Evolutionary conservation across 352 stramenopile genomes (phyloP).

Genomic region (Phytophthora tentaculata): DNA sequence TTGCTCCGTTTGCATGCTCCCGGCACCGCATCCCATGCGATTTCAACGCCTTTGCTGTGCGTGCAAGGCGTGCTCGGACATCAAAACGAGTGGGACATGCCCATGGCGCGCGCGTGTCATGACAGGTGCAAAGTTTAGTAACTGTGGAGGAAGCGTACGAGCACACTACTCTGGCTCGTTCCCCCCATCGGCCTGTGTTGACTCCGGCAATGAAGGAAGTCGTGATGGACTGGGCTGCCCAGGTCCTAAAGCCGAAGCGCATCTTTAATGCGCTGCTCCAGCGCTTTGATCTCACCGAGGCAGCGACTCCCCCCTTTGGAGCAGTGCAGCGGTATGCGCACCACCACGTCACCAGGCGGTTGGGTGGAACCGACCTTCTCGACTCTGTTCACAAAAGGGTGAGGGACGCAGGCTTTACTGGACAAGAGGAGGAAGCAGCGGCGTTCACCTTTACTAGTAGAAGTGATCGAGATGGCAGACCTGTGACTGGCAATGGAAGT

Average conservation of each 20-base stretch:
- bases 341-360: conserved; percentile 4
- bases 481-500: conserved; percentile 10
- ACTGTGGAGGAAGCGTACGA: background rate
- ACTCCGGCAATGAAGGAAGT: background rate
- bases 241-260: conserved; percentile 18
- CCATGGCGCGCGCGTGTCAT: background rate
- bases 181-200: background rate
- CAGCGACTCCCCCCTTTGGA: background rate
- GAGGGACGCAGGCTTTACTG: conserved; percentile 4
- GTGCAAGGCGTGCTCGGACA: too few species aligned
- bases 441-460: conserved; percentile 17
- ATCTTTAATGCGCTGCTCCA: conserved; percentile 18
- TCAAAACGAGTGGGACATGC: too few species aligned
- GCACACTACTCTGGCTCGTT: background rate
- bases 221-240: conserved; percentile 2
- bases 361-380: conserved; percentile 14
- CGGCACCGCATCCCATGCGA: too few species aligned
- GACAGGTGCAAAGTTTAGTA: background rate
- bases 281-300: conserved; percentile 14
- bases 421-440: conserved; percentile 13
- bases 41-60: too few species aligned
- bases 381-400: conserved; percentile 3
- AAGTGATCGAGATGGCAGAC: too few species aligned
- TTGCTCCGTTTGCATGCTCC: background rate
- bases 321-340: conserved; percentile 11